Evolutionary conservation across 345 rosid species (phyloP), one percentile per base, ranked within the genome.

Genomic region (Aquilaria yunnanensis): DNA sequence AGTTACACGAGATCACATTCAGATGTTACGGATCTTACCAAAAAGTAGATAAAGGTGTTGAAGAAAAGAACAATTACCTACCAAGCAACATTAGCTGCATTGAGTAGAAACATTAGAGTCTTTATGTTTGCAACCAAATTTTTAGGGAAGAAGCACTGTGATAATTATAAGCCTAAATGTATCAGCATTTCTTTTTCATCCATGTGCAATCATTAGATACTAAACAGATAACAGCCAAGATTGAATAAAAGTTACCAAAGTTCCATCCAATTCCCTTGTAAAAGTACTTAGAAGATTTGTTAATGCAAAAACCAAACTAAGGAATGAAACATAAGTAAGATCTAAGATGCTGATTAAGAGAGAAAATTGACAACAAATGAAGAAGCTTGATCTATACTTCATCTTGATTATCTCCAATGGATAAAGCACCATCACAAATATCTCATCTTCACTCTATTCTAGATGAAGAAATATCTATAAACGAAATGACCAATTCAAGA

Each of bases 351-450:
- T 16, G 23, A 0, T 16, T 16, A 0, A 16, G 23, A 16, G 23
- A 16, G 23, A 16, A 16, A 16, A 16, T 16, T 16, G 23, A 16
- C 23, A 16, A 16, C 23, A 16, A 41, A 13, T 14, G 32, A 31
- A 5, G 58, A 45, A 34, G 60, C 32, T n/a, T 48, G 13, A 64
- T 2, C 47, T 73, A 32, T 64, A 85, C 98, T 91, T 80, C 79
- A 71, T 85, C 74, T 54, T 80, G 84, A 59, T 87, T 74, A 45
- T 84, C 82, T 34, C 98, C 97, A 29, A 74, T 66, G 69, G 89
- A 92, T 12, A 96, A 92, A 29, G 97, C 98, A 47, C 98, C 97
- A 65, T 92, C 98, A 53, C 98, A 92, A 16, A 67, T 92, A 92
- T 32, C 98, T 87, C 59, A 93, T 16, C 79, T 79, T 90, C 33